Base-by-base conservation (phyloP, 1,284 basidiomycete genomes). In the Naganishia albida region DNA sequence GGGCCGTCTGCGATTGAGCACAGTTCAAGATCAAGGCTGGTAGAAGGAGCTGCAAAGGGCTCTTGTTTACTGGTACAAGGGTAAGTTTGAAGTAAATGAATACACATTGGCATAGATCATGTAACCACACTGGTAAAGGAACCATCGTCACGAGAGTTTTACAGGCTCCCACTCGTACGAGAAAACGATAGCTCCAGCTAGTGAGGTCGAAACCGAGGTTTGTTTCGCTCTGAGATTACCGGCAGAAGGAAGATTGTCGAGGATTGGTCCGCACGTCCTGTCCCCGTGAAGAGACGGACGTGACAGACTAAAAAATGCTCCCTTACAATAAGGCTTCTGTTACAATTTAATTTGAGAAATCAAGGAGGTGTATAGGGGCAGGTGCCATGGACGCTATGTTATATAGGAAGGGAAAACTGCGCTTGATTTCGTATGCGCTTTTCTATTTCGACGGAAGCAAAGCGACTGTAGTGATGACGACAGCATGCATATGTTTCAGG, bases 311-410 rank as follows among this genome's bases (percentile, higher is more conserved):
- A 42, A 51, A 23, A 53, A 63, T 63, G 43, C 60, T 53, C 60
- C 60, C 60, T 63, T 63, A 63, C 60, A 63, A 63, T 63, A 63
- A 63, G 60, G 60, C 60, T 49, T 63, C 60, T 63, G 60, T 63
- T 34, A 34, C 34, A 34, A 46, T 63, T 52, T 50, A 63, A 63
- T 63, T 42, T 43, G 50, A 44, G 30, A 42, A 44, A 20, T 23
- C 25, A 44, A n/a, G 26, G 34, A 30, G 50, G 4, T 25, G 25
- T 3, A 26, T 20, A 10, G 39, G 15, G 2, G 2, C 1, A 13
- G 23, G 1, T n/a, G 39, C 34, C 7, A 30, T 43, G 40, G 13
- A 10, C 20, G 1, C 12, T 25, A 4, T 2, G 4, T 60, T 60
- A 60, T 60, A 60, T 60, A 60, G 55, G 13, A 26, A 12, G 13